phyloP scores from a whole-genome alignment of 345 rosid species.

The Xanthoceras sorbifolium region DNA sequence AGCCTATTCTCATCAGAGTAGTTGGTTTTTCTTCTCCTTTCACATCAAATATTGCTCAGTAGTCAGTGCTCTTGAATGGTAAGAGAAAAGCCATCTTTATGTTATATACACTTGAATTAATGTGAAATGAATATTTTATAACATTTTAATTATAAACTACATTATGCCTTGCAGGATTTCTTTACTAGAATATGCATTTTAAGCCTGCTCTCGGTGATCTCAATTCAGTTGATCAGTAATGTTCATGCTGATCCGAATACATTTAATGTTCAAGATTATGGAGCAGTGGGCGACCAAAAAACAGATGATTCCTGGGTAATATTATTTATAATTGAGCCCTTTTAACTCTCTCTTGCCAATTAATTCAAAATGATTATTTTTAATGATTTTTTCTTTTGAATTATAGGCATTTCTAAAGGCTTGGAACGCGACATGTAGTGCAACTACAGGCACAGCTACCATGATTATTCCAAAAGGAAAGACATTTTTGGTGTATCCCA shows the following conservation, averaged over 20 bases:
- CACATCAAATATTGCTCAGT: no score
- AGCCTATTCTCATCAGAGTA: no score
- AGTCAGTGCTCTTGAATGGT: no score
- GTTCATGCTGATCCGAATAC: background rate
- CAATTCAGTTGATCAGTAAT: background rate
- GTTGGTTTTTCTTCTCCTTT: no score
- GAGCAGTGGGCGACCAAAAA: slow-evolving; percentile 14
- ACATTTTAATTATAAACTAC: no score
- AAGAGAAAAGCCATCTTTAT: no score
- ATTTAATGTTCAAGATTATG: slow-evolving; percentile 18
- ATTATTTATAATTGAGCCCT: background rate
- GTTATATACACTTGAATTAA: no score
- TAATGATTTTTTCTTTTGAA: background rate
- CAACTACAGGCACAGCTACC: slow-evolving; percentile 1
- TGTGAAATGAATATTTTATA: no score
- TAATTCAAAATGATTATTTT: no score
- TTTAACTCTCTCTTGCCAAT: background rate
- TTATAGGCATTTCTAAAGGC: slow-evolving; percentile 25
- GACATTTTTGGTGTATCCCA: slow-evolving; percentile 11
- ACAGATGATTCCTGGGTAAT: slow-evolving; percentile 20
- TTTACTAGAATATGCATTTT: background rate
- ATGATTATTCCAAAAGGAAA: slow-evolving; percentile 25
- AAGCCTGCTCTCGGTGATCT: background rate
- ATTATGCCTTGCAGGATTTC: background rate
- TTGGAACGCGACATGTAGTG: slow-evolving; percentile 26